Base-by-base conservation (phyloP, 768 basidiomycete species). In the Brasilioporus rufonigricans region DNA sequence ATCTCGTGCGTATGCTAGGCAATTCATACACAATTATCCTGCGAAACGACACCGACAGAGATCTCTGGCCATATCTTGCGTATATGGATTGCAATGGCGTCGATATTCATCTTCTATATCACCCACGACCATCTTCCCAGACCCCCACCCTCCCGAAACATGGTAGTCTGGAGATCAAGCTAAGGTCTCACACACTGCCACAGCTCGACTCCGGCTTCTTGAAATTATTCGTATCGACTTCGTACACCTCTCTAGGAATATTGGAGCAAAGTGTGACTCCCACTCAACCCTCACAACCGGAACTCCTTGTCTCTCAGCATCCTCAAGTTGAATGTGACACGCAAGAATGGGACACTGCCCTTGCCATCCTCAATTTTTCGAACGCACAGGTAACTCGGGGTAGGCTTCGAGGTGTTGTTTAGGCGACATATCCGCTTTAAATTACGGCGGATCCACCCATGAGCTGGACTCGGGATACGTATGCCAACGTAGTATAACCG, bases 51-150 rank as follows among this genome's bases (percentile, higher is more conserved):
- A 76, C 83, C 2, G 74, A 77, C 58, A 59, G 67, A 52, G 78
- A 82, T 63, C 75, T 86, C 27, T 86, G 83, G 84, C 82, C 84
- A 31, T 84, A 83, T 63, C 73, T 86, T 32, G 76, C 77, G 1
- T 83, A 80, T 63, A 80, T 86, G 80, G 82, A 85, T 61, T 77
- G 81, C 3, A 77, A 74, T 50, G 78, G 74, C 38, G 79, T 83
- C 55, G 75, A 73, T 48, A 81, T 82, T 56, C 78, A 76, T 51
- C 73, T 82, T 52, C 66, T 84, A n/a, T 82, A 83, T 65, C 78
- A 79, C 45, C 80, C 84, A 6, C 74, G 73, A 43, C 69, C 73
- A 11, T 67, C 70, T 32, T 46, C 63, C 21, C 46, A 65, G 18
- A 40, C 49, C n/a, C 71, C 83, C 8, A 82, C 82, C 16, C 74